Evolutionary conservation across 176 grass and related monocot genomes (phyloP).

Genomic region (Bothriochloa decipiens): DNA sequence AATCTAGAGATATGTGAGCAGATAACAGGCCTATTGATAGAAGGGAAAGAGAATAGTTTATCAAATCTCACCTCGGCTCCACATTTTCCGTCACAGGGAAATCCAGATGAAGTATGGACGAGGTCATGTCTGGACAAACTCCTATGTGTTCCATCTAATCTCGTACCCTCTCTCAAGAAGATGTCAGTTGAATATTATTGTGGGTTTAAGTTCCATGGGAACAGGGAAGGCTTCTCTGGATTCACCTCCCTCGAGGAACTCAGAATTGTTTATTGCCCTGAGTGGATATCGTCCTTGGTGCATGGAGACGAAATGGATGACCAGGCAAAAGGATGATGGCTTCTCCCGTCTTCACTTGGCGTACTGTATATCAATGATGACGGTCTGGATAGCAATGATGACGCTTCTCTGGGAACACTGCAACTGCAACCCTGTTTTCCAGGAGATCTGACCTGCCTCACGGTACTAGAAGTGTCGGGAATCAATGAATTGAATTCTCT

Average conservation of each 20-base stretch:
- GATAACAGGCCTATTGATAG: background rate
- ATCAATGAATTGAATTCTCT: too few species aligned
- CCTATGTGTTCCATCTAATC: background rate
- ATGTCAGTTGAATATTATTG: rapidly evolving
- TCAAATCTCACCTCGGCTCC: background rate
- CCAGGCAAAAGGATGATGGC: background rate
- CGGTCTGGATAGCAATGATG: too few species aligned
- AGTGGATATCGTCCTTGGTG: background rate
- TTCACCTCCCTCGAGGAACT: constrained; percentile 21
- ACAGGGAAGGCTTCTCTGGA: background rate
- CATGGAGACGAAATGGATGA: background rate
- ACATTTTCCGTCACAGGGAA: background rate
- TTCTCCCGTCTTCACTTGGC: background rate
- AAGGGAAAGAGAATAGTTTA: background rate
- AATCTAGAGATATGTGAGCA: rapidly evolving
- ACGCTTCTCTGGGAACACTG: too few species aligned
- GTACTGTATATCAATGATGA: background rate
- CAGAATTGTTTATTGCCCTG: rapidly evolving
- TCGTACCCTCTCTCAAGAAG: background rate
- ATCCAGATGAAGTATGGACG: background rate
- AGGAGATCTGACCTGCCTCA: background rate
- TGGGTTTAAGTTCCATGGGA: background rate
- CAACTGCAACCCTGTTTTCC: background rate
- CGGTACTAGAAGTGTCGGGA: background rate
- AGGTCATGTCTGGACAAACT: background rate